These are phyloP conservation scores for Colletotrichum simmondsii DNA, from an alignment of 2,329 filamentous ascomycete species.

Conservation along the genomic window DNA sequence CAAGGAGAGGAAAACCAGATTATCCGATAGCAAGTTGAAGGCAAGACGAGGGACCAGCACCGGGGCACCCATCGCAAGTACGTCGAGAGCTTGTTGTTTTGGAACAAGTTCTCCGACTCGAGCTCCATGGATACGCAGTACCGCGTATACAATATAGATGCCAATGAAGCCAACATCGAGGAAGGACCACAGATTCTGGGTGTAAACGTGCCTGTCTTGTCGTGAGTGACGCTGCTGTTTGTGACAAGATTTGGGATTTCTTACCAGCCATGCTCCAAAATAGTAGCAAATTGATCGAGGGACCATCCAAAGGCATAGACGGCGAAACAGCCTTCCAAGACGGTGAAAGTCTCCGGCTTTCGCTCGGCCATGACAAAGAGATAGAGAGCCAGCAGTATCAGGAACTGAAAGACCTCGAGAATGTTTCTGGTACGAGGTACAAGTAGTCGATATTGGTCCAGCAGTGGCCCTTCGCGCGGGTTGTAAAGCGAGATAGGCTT, in stretches of 20 bases:
- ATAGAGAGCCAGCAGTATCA: conserved; percentile 76
- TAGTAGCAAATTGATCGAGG: conserved; percentile 80
- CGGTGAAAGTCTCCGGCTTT: conserved; percentile 65
- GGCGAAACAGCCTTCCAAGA: conserved; percentile 73
- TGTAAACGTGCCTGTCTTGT: conserved; percentile 77
- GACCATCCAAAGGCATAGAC: conserved; percentile 84
- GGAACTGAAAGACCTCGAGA: conserved; percentile 80
- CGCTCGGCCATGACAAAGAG: conserved; percentile 77
- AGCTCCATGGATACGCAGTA: conserved; percentile 74
- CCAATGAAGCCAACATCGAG: conserved; percentile 82
- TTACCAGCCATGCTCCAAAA: conserved; percentile 77
- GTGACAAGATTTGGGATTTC: conserved; percentile 33
- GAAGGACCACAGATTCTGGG: conserved; percentile 90
- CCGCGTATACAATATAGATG: conserved; percentile 77
- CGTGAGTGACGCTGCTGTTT: not conserved
- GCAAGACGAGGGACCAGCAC: conserved; percentile 82
- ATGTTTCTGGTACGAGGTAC: conserved; percentile 83
- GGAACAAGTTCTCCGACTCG: conserved; percentile 57
- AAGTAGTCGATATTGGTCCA: conserved; percentile 88
- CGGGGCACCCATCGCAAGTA: conserved; percentile 82
- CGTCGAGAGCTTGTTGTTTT: conserved; percentile 77
- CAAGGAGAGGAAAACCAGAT: conserved; percentile 84
- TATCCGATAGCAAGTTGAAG: conserved; percentile 86
- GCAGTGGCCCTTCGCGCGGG: conserved; percentile 76
- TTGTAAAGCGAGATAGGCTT: conserved; percentile 86